Evolutionary conservation across 352 stramenopile genomes (phyloP), one percentile per base, ranked within the genome.

Genomic region (Phytophthora kernoviae): DNA sequence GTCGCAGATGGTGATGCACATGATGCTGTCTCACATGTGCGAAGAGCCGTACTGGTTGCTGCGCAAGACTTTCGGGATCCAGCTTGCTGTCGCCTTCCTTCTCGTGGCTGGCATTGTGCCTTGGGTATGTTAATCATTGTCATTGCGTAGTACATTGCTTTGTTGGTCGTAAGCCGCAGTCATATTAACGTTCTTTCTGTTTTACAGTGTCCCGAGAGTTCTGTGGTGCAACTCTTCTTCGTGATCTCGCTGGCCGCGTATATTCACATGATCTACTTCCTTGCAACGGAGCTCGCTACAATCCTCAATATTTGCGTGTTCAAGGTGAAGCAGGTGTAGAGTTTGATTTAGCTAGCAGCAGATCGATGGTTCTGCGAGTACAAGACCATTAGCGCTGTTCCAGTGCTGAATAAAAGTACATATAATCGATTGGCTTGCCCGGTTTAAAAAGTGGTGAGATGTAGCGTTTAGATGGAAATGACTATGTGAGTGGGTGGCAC

Each of bases 21-120:
- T 94, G 78, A 94, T 94, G 86, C 78, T 94, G 10, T 81, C 86
- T 9, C 86, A 94, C 65, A 92, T 94, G 81, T 90, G 80, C 36
- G 84, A 93, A 55, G 86, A 94, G 48, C 86, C 86, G 18, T 94
- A 88, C 60, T 91, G 86, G 84, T 59, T 94, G 48, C 60, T 94
- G 37, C 81, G 86, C 58, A 94, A 94, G 75, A 93, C 86, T 9
- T 93, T 93, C 34, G 49, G 78, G 20, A 74, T 90, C 53, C 70
- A 88, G 18, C 61, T 91, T 32, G 68, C 73, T 0, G 78, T 85
- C 11, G 85, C 80, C 9, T 79, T 84, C 56, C 59, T 94, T 6
- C 62, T 92, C 18, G 79, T 91, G 52, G 74, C 71, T 52, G 86
- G 84, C 36, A 63, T 94, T 26, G 84, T 94, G 27, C 86, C 84